Evolutionary conservation across 495 filamentous ascomycete species (phyloP).

Genomic region (Letharia columbiana): DNA sequence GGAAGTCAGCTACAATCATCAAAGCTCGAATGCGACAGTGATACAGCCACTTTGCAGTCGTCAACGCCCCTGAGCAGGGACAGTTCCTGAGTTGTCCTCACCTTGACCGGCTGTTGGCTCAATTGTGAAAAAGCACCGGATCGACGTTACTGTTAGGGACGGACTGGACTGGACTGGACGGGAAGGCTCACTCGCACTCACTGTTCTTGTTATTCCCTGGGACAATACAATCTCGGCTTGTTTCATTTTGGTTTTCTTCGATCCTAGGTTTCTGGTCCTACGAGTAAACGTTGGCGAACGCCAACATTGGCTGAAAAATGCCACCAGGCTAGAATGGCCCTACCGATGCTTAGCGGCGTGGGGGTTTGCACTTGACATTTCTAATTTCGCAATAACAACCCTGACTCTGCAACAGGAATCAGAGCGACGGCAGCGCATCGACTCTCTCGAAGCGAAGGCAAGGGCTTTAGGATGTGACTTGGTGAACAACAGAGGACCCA

Average conservation of each 20-base stretch:
- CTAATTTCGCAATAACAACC: not conserved
- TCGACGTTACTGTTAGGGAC: not conserved
- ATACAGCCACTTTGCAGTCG: not conserved
- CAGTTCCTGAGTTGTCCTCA: not conserved
- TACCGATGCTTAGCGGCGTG: not conserved
- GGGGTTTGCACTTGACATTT: not conserved
- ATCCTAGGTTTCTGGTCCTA: not conserved
- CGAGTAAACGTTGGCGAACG: not conserved
- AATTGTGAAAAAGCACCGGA: not conserved
- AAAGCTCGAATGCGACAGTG: not conserved
- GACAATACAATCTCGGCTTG: not conserved
- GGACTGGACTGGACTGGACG: not conserved
- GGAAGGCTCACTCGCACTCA: not conserved
- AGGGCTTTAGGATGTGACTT: not conserved
- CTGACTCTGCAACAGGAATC: not conserved
- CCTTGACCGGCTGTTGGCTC: not conserved
- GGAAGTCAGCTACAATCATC: not conserved
- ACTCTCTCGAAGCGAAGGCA: not conserved
- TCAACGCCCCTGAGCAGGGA: not conserved
- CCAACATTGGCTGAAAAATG: constrained; percentile 1
- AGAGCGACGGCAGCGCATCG: not conserved
- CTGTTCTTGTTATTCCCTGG: not conserved
- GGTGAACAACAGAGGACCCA: too few relatives aligned
- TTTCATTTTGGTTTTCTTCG: not conserved
- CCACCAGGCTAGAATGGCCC: not conserved